These are phyloP conservation scores for Sclerotiophoma versabilis DNA, from an alignment of 2,329 filamentous ascomycete species.

Conservation along the genomic window DNA sequence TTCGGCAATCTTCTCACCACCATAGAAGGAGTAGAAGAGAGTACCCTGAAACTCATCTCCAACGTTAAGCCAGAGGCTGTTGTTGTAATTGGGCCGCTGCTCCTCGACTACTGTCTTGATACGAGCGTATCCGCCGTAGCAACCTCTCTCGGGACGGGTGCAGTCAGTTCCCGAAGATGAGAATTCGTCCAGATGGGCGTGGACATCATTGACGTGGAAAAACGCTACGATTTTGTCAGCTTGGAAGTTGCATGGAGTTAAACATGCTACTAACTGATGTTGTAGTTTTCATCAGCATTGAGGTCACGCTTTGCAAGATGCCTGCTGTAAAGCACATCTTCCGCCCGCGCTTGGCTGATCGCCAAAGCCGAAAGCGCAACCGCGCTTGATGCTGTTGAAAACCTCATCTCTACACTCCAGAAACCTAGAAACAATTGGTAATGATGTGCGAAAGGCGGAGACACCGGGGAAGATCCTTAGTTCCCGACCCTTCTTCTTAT, in stretches of 20 bases:
- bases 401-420: conserved; percentile 31
- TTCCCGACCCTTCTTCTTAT: conserved; percentile 23
- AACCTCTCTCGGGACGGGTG: conserved; percentile 62
- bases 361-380: conserved; percentile 33
- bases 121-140: conserved; percentile 70
- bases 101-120: conserved; percentile 67
- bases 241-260: not conserved
- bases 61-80: conserved; percentile 69
- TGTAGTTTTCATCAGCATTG: conserved; percentile 44
- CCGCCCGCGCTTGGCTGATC: conserved; percentile 22
- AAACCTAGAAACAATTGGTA: not conserved
- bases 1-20: conserved; percentile 72
- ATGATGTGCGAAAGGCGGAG: not conserved
- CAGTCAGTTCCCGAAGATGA: conserved; percentile 68
- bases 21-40: conserved; percentile 71
- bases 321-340: conserved; percentile 42
- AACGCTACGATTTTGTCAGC: conserved; percentile 53
- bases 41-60: conserved; percentile 76
- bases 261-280: conserved; percentile 38
- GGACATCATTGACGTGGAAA: conserved; percentile 74
- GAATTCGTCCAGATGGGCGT: conserved; percentile 71
- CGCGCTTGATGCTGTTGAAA: conserved; percentile 21
- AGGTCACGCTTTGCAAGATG: conserved; percentile 42
- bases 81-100: conserved; percentile 63
- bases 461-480: not conserved